phyloP scores from a whole-genome alignment of 2,329 filamentous ascomycete genomes.

The Hypoxylon sp. region DNA sequence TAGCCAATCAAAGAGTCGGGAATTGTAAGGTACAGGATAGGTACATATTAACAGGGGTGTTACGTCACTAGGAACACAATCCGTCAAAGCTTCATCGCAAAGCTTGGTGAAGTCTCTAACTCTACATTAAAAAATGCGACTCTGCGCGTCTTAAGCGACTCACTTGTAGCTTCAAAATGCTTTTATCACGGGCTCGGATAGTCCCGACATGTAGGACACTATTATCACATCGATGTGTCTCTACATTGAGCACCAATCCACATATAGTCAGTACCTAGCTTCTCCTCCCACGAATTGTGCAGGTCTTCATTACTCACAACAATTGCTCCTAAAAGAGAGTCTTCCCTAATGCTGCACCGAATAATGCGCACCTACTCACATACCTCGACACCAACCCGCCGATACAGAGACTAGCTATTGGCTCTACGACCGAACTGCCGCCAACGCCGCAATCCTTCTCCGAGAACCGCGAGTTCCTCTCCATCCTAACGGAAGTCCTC shows the following conservation, averaged over 20 bases:
- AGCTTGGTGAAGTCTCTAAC: neutral
- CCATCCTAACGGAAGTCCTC: constrained; percentile 71
- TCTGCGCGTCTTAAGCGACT: constrained; percentile 4
- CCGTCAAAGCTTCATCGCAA: constrained; percentile 6
- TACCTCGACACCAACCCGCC: constrained; percentile 73
- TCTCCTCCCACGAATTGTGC: constrained; percentile 6
- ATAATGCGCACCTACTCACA: constrained; percentile 68
- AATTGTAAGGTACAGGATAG: neutral
- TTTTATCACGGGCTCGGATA: constrained; percentile 52
- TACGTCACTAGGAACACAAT: constrained; percentile 22
- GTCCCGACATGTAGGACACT: constrained; percentile 45
- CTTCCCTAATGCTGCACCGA: constrained; percentile 64
- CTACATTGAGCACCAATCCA: constrained; percentile 66
- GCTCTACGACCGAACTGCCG: constrained; percentile 70
- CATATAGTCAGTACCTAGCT: constrained; percentile 64
- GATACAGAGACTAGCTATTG: constrained; percentile 68
- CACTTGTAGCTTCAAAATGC: constrained; percentile 51
- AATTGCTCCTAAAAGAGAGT: constrained; percentile 65
- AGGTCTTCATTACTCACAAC: constrained; percentile 35
- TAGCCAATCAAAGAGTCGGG: neutral
- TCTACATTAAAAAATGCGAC: neutral
- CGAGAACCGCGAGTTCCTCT: constrained; percentile 72
- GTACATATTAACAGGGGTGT: neutral
- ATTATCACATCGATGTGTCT: constrained; percentile 56
- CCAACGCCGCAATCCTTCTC: constrained; percentile 73